Evolutionary conservation across 2,329 filamentous ascomycete genomes (phyloP), one percentile per base, ranked within the genome.

Genomic region (Leptographium galeiforme): DNA sequence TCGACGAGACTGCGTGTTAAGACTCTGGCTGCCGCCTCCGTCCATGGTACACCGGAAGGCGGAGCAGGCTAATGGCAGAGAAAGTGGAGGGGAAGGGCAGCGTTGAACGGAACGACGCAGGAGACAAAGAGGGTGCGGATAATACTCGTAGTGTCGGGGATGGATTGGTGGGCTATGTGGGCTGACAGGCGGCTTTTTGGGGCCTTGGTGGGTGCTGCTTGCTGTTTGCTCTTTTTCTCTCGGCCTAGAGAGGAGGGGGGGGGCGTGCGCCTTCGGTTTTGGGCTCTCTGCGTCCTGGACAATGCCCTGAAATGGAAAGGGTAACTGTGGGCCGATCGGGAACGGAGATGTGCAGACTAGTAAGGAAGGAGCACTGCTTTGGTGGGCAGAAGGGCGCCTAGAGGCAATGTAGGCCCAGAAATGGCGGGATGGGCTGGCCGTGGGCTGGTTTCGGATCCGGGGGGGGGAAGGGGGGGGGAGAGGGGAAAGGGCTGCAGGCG

Each of bases 1-100:
- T 68, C 79, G 78, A 68, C 81, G 78, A 59, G 68, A 65, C 60
- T 67, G 62, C 63, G 66, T 66, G 62, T 67, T 67, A 61, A 66
- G 69, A 63, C 65, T 67, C 52, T 61, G 59, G 56, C 60, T 47
- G 52, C 52, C 46, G 48, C 51, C 56, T 43, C 34, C 60, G 65
- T 75, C 73, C 73, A 76, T 76, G 70, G 69, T 73, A 65, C 62
- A 53, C 47, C 45, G 19, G 44, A 38, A 19, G 48, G 50, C 53
- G 44, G 52, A 56, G 50, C 38, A 50, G 53, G 51, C 43, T 53
- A 53, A 38, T 12, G 40, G 30, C 18, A 51, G 34, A 18, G n/a
- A 38, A 48, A 41, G 34, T 13, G 11, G 39, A 50, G 16, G n/a
- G 48, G n/a, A 34, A n/a, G 14, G n/a, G 7, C 6, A 30, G 25